Evolutionary conservation across 768 basidiomycete species (phyloP).

Genomic region (Tulasnella sp.): DNA sequence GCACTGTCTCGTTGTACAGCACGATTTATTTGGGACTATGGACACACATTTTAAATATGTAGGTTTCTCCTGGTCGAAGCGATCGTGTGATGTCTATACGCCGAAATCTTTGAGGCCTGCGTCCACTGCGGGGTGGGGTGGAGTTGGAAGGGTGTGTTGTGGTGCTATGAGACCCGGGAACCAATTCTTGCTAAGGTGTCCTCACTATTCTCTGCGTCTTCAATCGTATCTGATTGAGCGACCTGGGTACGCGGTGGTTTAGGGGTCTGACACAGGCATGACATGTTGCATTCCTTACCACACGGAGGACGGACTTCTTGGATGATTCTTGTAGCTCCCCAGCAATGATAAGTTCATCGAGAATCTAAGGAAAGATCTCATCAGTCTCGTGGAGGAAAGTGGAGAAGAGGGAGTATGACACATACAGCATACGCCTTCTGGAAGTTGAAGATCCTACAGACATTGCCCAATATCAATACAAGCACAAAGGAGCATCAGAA

Average conservation of each 20-base stretch:
- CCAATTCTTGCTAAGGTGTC: conserved; percentile 31
- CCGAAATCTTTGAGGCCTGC: neutral
- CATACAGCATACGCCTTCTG: conserved; percentile 80
- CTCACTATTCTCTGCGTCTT: conserved; percentile 32
- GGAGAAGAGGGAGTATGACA: neutral
- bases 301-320: conserved; percentile 42
- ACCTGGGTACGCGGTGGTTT: conserved; percentile 23
- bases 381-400: too few species aligned
- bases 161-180: conserved; percentile 10
- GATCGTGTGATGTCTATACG: neutral
- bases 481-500: neutral
- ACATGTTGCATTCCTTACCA: conserved; percentile 24
- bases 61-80: neutral
- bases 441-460: conserved; percentile 96
- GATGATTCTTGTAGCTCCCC: conserved; percentile 93
- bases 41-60: too few species aligned
- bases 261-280: neutral
- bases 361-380: conserved; percentile 30
- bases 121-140: neutral
- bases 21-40: too few species aligned
- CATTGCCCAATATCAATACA: too few species aligned
- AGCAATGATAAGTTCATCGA: conserved; percentile 87
- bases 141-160: neutral
- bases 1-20: too few species aligned
- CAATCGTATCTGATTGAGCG: conserved; percentile 31